phyloP scores from a whole-genome alignment of 371 early-diverging fungal genomes.

The Saksenaea vasiformis region DNA sequence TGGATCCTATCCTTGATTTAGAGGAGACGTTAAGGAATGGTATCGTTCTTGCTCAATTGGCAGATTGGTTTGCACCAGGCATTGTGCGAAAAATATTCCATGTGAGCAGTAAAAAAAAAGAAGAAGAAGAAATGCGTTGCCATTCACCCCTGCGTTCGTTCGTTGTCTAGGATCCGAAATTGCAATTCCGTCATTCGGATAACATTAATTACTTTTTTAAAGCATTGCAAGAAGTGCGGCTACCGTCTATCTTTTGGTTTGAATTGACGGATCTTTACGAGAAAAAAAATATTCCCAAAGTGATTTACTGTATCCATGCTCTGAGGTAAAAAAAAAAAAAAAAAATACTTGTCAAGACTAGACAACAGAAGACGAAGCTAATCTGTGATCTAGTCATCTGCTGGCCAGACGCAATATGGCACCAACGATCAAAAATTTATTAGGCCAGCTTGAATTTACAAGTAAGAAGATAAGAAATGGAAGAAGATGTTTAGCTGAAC shows the following conservation, averaged over 20 bases:
- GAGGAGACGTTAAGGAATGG: conserved; percentile 96
- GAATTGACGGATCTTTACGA: conserved; percentile 99
- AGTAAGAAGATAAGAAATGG: too few relatives aligned
- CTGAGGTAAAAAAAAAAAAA: conserved; percentile 67
- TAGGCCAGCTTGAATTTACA: conserved; percentile 92
- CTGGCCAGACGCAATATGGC: conserved; percentile 84
- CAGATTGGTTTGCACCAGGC: conserved; percentile 83
- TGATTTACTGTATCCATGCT: conserved; percentile 99
- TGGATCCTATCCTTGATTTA: conserved; percentile 75
- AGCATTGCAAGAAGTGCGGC: conserved; percentile 77
- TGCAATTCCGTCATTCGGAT: conserved; percentile 98
- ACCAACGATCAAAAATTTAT: conserved; percentile 88
- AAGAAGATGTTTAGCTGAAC: too few relatives aligned
- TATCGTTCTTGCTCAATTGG: conserved; percentile 91
- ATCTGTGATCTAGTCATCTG: conserved; percentile 69
- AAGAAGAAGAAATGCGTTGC: not conserved
- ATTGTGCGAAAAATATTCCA: conserved; percentile 88
- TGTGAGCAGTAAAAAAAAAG: conserved; percentile 27
- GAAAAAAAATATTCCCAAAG: conserved; percentile 99
- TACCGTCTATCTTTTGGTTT: conserved; percentile 96
- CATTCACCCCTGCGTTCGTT: not conserved
- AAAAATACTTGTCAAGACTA: too few relatives aligned
- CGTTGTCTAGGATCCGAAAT: conserved; percentile 64
- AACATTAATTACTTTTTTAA: conserved; percentile 97
- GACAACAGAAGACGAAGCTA: not conserved